Evolutionary conservation across 805 yeast genomes (phyloP), one percentile per base, ranked within the genome.

Genomic region (Starmerella gropengiesseri): DNA sequence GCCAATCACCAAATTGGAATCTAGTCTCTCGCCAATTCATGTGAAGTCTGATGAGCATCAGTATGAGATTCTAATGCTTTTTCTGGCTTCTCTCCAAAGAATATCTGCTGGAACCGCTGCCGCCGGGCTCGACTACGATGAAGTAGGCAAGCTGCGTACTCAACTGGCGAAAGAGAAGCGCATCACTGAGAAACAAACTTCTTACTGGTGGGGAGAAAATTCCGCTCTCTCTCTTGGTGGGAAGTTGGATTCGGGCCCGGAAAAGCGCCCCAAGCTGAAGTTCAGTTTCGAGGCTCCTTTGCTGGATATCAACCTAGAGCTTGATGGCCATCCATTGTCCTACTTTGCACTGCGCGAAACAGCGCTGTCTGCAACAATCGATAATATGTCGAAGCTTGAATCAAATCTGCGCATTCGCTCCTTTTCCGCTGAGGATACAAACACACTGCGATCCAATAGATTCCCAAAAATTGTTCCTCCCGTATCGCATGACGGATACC

Each of bases 401-500:
- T 73, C 87, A 0, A 78, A 77, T 41, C 53, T 85, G 7, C 74
- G 73, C 43, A 68, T 85, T 22, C 72, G 75, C 31, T 76, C 95
- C 0, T 80, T 91, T 53, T 74, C 78, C 2, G 81, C 87, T 3
- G 75, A 73, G 42, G 98, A 91, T 61, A 63, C 64, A 6, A 72
- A 71, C 17, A 75, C 70, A 23, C 14, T 23, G 5, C 27, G 37
- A 3, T 34, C 37, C 4, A 89, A 81, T 63, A 75, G 74, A 52
- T 89, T 84, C 62, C 71, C 81, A 0, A 81, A 87, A 47, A 75
- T 91, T 25, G 77, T 91, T 32, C 96, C 97, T 1, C 73, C 74
- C 20, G 69, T 73, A 2, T 62, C 68, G 7, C 72, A 76, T 27
- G 75, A 71, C 1, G 75, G 75, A 18, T 67, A 81, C 52, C 97